Evolutionary conservation across 352 stramenopile species (phyloP).

Genomic region (Phytophthora fragariaefolia): DNA sequence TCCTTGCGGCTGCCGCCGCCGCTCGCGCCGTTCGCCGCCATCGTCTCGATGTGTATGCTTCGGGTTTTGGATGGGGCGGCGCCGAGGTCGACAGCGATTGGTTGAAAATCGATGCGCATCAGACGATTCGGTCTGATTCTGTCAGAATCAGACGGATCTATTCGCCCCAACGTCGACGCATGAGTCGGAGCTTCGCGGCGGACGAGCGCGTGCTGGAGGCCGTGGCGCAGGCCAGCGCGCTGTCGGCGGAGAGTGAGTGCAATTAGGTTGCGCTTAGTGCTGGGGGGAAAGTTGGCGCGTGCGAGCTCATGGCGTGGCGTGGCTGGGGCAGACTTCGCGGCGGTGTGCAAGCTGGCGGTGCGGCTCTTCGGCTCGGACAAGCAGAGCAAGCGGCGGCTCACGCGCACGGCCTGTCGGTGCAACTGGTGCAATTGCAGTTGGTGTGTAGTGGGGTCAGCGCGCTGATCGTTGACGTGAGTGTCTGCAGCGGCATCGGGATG

Average conservation of each 20-base stretch:
- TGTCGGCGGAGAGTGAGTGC: conserved; percentile 54
- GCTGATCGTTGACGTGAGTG: neutral
- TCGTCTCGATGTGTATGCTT: too few relatives aligned
- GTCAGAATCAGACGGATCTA: conserved; percentile 37
- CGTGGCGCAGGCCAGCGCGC: conserved; percentile 38
- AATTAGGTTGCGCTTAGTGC: too few relatives aligned
- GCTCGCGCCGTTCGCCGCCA: conserved; percentile 65
- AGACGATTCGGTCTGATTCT: too few relatives aligned
- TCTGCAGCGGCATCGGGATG: conserved; percentile 62
- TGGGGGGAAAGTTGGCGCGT: neutral
- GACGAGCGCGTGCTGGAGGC: conserved; percentile 73
- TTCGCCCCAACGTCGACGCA: conserved; percentile 27
- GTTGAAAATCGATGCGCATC: conserved; percentile 25
- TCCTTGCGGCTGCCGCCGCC: conserved; percentile 58
- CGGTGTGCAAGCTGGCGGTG: conserved; percentile 59
- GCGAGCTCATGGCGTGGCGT: neutral
- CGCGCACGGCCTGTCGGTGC: conserved; percentile 62
- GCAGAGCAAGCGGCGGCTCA: conserved; percentile 65
- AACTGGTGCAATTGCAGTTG: neutral
- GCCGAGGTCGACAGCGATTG: conserved; percentile 18
- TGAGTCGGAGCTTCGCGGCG: conserved; percentile 54
- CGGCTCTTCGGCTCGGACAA: conserved; percentile 70
- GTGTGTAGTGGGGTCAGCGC: too few relatives aligned
- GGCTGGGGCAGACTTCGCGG: conserved; percentile 56
- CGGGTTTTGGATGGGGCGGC: too few relatives aligned